phyloP scores from a whole-genome alignment of 2,329 filamentous ascomycete genomes.

The Dendryphion nanum region DNA sequence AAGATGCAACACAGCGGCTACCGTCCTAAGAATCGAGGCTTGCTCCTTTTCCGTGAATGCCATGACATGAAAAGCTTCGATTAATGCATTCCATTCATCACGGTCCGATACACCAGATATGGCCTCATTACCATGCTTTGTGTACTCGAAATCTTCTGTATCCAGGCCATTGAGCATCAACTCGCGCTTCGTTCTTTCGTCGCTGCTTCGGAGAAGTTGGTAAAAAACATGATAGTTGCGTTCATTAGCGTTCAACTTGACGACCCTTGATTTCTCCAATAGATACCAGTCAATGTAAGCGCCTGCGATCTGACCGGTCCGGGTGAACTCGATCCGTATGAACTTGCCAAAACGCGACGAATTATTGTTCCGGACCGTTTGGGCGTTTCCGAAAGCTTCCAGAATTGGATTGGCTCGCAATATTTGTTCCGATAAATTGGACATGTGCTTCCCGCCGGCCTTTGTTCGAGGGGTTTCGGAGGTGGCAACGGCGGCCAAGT shows the following conservation, averaged over 20 bases:
- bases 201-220: constrained; percentile 84
- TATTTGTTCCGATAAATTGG: constrained; percentile 94
- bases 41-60: constrained; percentile 87
- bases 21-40: constrained; percentile 74
- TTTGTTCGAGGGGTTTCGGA: constrained; percentile 67
- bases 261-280: constrained; percentile 95
- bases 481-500: constrained; percentile 89
- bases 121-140: constrained; percentile 83
- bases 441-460: constrained; percentile 65
- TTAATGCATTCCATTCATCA: constrained; percentile 84
- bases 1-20: constrained; percentile 88
- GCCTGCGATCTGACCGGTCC: constrained; percentile 84
- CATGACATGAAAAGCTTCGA: constrained; percentile 95
- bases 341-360: constrained; percentile 98
- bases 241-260: constrained; percentile 81
- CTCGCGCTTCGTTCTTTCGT: constrained; percentile 68
- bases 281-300: constrained; percentile 99
- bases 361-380: constrained; percentile 97
- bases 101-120: constrained; percentile 87
- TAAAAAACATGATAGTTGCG: constrained; percentile 98
- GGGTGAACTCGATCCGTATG: constrained; percentile 92
- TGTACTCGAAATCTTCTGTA: constrained; percentile 89
- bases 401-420: constrained; percentile 94
- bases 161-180: constrained; percentile 73
- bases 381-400: constrained; percentile 96